Base-by-base conservation (phyloP, 2,329 filamentous ascomycete genomes). In the Calonectria pteridis region DNA sequence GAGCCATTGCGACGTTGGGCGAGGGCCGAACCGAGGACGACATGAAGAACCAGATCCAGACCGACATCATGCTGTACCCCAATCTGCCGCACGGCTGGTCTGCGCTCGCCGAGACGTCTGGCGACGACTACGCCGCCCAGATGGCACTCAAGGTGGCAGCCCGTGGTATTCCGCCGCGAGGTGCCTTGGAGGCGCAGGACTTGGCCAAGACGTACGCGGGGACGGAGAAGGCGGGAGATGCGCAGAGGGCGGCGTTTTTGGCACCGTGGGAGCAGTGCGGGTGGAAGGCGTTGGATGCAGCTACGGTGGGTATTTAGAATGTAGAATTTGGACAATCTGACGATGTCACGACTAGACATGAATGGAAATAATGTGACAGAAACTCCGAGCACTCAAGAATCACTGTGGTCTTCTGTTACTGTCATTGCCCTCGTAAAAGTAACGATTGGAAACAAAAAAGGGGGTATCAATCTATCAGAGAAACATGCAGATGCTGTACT, bases 71-170 rank as follows among this genome's bases (percentile, higher is more conserved):
- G 90, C 89, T 98, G 28, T 90, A 94, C 63, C 97, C 97, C 0
- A 89, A 93, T 72, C 89, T 95, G 72, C 92, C 95, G 0, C 91
- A 94, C 67, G 94, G 95, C 0, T 99, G 97, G 97, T 89, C 91
- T 51, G 89, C 93, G 65, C 87, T 98, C 29, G 92, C 94, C 0
- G 88, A 91, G 46, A 83, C 90, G 0, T 89, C 89, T 0, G 90
- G 89, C 3, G 85, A 87, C 67, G 85, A 86, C n/a, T 85, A 89
- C 69, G 85, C 88, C 0, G 93, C 94, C 3, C 91, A 94, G 77
- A 95, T 98, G 92, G 94, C 95, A 2, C 87, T 98, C 74, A 89
- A 92, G 80, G 94, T 95, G n/a, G 95, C 96, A 0, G 81, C 90
- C 46, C 92, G 93, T 78, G 92, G 91, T 11, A 91, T 96, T 3